Conservation (phyloP, 768 basidiomycete genomes). For the Stropharia rugosoannulata region DNA sequence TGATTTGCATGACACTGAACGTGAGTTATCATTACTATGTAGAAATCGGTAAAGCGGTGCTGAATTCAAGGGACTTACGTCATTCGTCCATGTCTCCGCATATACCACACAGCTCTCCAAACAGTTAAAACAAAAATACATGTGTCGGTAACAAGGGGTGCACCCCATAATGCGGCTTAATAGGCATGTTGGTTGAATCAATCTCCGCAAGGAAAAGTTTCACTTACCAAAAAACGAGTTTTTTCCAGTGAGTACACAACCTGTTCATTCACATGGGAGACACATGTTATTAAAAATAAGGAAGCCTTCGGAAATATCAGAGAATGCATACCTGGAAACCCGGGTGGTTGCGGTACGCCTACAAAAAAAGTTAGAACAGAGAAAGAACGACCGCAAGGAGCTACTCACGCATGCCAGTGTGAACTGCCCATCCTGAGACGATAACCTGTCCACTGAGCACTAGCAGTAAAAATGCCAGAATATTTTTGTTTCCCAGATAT, state of each 20-base stretch:
- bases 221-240: slow-evolving; percentile 18
- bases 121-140: slow-evolving; percentile 20
- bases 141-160: slow-evolving; percentile 20
- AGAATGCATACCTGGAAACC: slow-evolving; percentile 14
- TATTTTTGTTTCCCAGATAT: slow-evolving; percentile 17
- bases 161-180: slow-evolving; percentile 21
- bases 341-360: slow-evolving; percentile 20
- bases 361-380: background rate
- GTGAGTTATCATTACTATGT: background rate
- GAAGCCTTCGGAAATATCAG: background rate
- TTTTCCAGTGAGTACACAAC: slow-evolving; percentile 21
- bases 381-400: background rate
- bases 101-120: slow-evolving; percentile 16
- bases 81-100: slow-evolving; percentile 16
- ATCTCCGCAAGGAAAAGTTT: background rate
- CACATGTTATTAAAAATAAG: background rate
- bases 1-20: slow-evolving; percentile 15
- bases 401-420: slow-evolving; percentile 21
- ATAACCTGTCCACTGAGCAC: slow-evolving; percentile 18
- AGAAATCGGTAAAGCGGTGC: background rate
- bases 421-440: slow-evolving; percentile 17
- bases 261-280: background rate
- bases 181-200: background rate
- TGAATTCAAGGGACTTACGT: slow-evolving; percentile 7
- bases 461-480: slow-evolving; percentile 16